These are phyloP conservation scores for Hemileccinum rubropunctum DNA, from an alignment of 768 basidiomycete species.

Conservation along the genomic window DNA sequence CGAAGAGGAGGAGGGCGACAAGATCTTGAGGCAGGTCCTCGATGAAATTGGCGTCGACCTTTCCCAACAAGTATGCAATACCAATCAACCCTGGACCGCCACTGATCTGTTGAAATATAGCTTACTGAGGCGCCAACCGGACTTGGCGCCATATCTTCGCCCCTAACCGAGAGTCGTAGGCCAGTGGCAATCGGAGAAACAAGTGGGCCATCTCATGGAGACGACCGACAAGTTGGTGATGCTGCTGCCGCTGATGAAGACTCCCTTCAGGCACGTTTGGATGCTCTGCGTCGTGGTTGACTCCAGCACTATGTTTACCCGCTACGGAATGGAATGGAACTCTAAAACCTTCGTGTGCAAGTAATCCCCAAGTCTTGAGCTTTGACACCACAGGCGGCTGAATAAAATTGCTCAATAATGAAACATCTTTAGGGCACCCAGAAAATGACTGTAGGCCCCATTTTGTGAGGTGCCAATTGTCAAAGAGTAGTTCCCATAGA, in stretches of 20 bases:
- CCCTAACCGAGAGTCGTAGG: conserved; percentile 62
- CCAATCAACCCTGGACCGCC: not conserved
- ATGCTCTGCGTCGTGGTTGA: conserved; percentile 79
- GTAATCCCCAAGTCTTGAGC: too few species aligned
- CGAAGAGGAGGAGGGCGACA: conserved; percentile 94
- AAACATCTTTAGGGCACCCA: too few species aligned
- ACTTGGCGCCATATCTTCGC: conserved; percentile 56
- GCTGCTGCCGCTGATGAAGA: conserved; percentile 74
- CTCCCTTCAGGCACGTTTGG: conserved; percentile 88
- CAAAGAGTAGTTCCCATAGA: too few species aligned
- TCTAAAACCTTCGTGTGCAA: conserved; percentile 1
- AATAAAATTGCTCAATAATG: too few species aligned
- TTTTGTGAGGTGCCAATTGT: too few species aligned
- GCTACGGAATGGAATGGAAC: conserved; percentile 2
- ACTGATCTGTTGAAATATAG: conserved; percentile 39
- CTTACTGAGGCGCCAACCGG: conserved; percentile 82
- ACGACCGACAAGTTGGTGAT: conserved; percentile 38
- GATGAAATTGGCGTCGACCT: conserved; percentile 95
- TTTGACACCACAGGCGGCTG: not conserved
- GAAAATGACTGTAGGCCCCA: too few species aligned
- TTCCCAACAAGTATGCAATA: conserved; percentile 67
- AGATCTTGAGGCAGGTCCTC: conserved; percentile 91
- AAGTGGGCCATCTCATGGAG: conserved; percentile 30
- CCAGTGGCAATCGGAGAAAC: conserved; percentile 85
- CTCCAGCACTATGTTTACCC: conserved; percentile 2